A percentile compares a stretch with the other conserved stretches of the same genome.
These are phyloP conservation scores for Solanum habrochaites DNA, from an alignment of 257 asterid species.

Conservation along the genomic window DNA sequence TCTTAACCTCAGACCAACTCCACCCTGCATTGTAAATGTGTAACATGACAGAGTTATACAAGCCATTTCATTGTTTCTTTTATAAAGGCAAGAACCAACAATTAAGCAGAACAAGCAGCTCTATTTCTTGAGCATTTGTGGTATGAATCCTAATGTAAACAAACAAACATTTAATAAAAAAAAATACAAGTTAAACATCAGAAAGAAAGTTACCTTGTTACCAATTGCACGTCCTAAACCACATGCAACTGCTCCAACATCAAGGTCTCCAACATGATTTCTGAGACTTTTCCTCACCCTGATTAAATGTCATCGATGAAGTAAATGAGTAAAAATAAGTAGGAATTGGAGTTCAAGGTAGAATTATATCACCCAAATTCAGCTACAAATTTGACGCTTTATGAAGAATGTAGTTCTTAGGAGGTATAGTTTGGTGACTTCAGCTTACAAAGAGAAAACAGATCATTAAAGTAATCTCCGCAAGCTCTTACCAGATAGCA, in stretches of 20 bases:
- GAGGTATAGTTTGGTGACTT: background rate
- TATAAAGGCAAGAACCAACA: background rate
- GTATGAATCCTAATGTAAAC: background rate
- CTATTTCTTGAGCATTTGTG: background rate
- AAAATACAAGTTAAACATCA: background rate
- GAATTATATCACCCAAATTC: background rate
- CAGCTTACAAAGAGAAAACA: background rate
- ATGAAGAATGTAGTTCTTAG: background rate
- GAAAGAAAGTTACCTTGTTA: constrained; percentile 54
- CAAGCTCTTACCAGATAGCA: constrained; percentile 55
- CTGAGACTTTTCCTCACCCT: constrained; percentile 82
- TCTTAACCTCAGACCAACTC: constrained; percentile 87
- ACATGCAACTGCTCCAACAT: constrained; percentile 84
- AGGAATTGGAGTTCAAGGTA: background rate
- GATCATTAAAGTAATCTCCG: background rate
- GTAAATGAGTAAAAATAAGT: background rate
- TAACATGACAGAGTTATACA: background rate
- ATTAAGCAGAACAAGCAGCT: background rate
- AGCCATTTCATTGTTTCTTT: background rate
- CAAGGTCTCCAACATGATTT: constrained; percentile 71
- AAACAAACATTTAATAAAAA: background rate
- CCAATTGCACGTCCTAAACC: constrained; percentile 95
- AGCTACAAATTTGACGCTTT: background rate
- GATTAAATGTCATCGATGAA: background rate
- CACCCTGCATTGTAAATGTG: constrained; percentile 53